phyloP scores from a whole-genome alignment of 2,329 filamentous ascomycete species.

The Pseudopithomyces maydicus region DNA sequence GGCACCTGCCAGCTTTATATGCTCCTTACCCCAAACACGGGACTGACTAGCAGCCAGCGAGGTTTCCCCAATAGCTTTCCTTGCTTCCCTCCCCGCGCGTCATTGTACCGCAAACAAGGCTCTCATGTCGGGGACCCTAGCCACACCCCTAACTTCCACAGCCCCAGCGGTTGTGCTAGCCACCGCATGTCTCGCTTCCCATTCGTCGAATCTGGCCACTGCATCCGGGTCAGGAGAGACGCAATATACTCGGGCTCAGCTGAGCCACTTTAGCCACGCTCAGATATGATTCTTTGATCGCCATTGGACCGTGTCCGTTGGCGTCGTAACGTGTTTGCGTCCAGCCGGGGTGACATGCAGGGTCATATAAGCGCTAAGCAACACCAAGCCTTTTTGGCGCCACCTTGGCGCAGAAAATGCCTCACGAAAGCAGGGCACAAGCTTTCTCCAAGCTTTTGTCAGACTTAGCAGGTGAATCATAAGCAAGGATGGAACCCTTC shows the following conservation, averaged over 20 bases:
- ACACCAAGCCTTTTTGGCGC: conserved; percentile 32
- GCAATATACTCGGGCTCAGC: not conserved
- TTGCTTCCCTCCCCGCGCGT: not conserved
- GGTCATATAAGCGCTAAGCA: conserved; percentile 20
- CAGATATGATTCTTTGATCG: not conserved
- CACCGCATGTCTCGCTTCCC: not conserved
- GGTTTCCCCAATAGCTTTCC: not conserved
- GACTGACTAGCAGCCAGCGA: too few relatives aligned
- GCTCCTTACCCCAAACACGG: not conserved
- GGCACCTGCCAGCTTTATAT: not conserved
- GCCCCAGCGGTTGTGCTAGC: not conserved
- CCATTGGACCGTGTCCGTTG: not conserved
- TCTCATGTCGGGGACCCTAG: not conserved
- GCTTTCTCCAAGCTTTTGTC: conserved; percentile 30
- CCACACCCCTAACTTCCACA: not conserved
- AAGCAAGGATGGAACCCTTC: not conserved
- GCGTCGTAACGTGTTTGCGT: conserved; percentile 12
- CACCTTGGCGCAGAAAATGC: conserved; percentile 20
- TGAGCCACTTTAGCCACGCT: conserved; percentile 2
- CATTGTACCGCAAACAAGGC: not conserved
- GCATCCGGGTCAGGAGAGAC: not conserved
- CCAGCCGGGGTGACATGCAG: conserved; percentile 3
- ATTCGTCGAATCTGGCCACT: not conserved
- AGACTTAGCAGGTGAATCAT: conserved; percentile 33
- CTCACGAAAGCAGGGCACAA: conserved; percentile 28